Conservation (phyloP, 495 filamentous ascomycete species). For the Corynascus novoguineensis region DNA sequence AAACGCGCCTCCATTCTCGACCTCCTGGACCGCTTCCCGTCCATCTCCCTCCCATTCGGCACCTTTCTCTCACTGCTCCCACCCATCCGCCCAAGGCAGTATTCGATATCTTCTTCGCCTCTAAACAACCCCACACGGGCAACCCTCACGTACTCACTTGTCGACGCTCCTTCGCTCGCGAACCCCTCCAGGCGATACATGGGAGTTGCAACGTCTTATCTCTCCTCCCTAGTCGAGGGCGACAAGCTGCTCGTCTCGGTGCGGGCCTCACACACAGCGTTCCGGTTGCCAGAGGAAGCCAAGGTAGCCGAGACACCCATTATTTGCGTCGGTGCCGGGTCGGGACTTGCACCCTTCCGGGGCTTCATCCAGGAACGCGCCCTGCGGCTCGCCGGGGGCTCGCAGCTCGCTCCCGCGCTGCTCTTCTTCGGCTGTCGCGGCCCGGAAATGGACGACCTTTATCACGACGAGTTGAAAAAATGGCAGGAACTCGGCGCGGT, state of each 20-base stretch:
- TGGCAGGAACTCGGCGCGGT: constrained; percentile 59
- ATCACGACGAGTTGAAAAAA: constrained; percentile 51
- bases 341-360: constrained; percentile 62
- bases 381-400: constrained; percentile 47
- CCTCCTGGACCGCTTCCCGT: constrained; percentile 55
- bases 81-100: constrained; percentile 70
- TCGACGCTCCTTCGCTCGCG: constrained; percentile 52
- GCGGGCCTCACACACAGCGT: constrained; percentile 52
- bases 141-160: constrained; percentile 62
- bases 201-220: constrained; percentile 57
- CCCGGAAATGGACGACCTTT: constrained; percentile 54
- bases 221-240: constrained; percentile 53
- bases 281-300: constrained; percentile 59
- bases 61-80: constrained; percentile 64
- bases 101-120: constrained; percentile 75
- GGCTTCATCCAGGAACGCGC: constrained; percentile 67
- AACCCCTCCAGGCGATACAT: constrained; percentile 41
- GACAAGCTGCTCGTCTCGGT: constrained; percentile 60
- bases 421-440: constrained; percentile 61
- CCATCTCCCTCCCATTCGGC: constrained; percentile 52
- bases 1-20: constrained; percentile 61
- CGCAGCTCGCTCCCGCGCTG: constrained; percentile 51
- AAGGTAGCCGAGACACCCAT: constrained; percentile 51
- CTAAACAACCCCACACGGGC: constrained; percentile 50
- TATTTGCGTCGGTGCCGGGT: constrained; percentile 55